Percentiles rank a stretch among this genome's conserved stretches.
Evolutionary conservation across 768 basidiomycete genomes (phyloP).

Genomic region (Rhodotorula taiwanensis): DNA sequence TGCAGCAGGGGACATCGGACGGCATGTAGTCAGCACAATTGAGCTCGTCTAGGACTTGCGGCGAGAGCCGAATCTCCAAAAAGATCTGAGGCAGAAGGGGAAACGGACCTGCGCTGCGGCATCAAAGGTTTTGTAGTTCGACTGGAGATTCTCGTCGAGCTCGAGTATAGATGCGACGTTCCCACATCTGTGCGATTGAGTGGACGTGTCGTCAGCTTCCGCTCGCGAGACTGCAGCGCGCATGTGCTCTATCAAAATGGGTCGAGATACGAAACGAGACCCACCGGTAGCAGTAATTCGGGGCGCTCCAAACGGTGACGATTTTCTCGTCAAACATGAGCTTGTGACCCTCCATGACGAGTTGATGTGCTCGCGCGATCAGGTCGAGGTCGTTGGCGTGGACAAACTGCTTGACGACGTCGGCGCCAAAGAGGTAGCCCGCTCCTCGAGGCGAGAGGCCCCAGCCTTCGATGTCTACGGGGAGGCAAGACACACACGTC

Average conservation of each 20-base stretch:
- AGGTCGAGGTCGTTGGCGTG: conserved; percentile 89
- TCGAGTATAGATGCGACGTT: conserved; percentile 93
- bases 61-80: neutral
- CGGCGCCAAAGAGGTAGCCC: conserved; percentile 87
- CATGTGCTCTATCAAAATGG: too few species aligned
- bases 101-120: conserved; percentile 78
- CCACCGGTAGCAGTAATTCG: conserved; percentile 95
- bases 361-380: conserved; percentile 93
- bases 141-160: conserved; percentile 82
- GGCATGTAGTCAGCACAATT: too few species aligned
- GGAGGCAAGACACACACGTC: too few species aligned
- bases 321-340: conserved; percentile 92
- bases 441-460: conserved; percentile 96
- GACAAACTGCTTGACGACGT: conserved; percentile 81
- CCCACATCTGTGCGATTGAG: conserved; percentile 61
- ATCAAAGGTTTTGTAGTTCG: conserved; percentile 92
- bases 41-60: neutral
- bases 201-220: neutral
- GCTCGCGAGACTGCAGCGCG: too few species aligned
- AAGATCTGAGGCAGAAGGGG: conserved; percentile 44
- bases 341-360: conserved; percentile 62
- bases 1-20: neutral
- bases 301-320: conserved; percentile 97
- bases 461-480: conserved; percentile 81
- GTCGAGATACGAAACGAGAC: conserved; percentile 43